Evolutionary conservation across 768 basidiomycete species (phyloP), one percentile per base, ranked within the genome.

Genomic region (Rubroboletus satanas): DNA sequence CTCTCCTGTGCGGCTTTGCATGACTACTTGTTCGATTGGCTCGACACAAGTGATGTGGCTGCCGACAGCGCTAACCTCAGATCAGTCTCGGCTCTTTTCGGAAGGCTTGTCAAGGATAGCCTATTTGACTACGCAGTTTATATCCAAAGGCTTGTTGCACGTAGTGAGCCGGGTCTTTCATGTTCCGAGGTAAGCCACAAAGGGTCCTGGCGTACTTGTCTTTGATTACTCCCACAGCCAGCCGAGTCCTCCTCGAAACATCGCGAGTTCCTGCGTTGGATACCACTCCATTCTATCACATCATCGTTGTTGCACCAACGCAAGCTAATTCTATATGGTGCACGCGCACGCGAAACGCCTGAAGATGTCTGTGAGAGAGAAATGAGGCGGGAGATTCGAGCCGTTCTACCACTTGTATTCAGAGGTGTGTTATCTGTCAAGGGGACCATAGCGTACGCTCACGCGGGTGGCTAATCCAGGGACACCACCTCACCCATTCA

Each of bases 21-120:
- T 58, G 87, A 91, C 58, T 76, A 83, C 56, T 71, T 93, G 10
- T 91, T 93, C 61, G 83, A 87, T 48, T 93, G 91, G 91, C 71
- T 93, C 28, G 88, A 93, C 63, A 74, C 75, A 1, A 85, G 79
- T 10, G 80, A 83, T 7, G 78, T 82, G 17, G 85, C 85, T 4
- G 79, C 75, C 1, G 81, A 90, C 31, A 52, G 66, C 14, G 71
- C 70, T 7, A 88, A 84, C 61, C 72, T 88, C 4, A 73, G 77
- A 31, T 70, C 80, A n/a, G 79, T 90, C 28, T 79, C 88, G 10
- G 71, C 85, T 15, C 71, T 93, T 7, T 90, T 83, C 51, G 89
- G 84, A 4, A 84, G 87, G 65, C 77, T 93, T 2, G 80, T 88
- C 12, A 83, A 83, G 64, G 71, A 74, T n/a, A 82, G 79, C 14